phyloP scores from a whole-genome alignment of 805 yeast genomes.

The Babjeviella inositovora region DNA sequence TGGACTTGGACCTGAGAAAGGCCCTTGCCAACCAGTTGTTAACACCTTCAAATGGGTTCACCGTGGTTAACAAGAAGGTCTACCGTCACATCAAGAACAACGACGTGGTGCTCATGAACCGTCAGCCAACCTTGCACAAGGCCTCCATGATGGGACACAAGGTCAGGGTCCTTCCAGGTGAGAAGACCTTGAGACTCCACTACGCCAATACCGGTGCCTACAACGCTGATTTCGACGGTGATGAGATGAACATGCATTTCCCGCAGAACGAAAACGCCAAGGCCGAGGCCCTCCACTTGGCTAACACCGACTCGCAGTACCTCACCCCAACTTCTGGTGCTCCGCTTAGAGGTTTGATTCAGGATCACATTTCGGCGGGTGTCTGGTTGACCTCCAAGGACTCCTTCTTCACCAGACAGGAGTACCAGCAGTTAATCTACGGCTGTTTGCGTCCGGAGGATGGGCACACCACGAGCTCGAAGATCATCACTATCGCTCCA shows the following conservation, averaged over 20 bases:
- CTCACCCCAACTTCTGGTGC: slow-evolving; percentile 97
- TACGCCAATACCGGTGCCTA: slow-evolving; percentile 99
- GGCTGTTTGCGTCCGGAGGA: slow-evolving; percentile 95
- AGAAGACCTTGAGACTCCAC: slow-evolving; percentile 89
- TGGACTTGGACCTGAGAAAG: slow-evolving; percentile 87
- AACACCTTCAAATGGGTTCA: slow-evolving; percentile 62
- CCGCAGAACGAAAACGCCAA: slow-evolving; percentile 96
- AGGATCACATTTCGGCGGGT: slow-evolving; percentile 98
- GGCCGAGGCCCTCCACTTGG: slow-evolving; percentile 89
- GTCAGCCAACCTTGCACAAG: slow-evolving; percentile 98
- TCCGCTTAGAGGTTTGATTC: slow-evolving; percentile 96
- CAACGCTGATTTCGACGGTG: slow-evolving; percentile 98
- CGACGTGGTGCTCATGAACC: slow-evolving; percentile 94
- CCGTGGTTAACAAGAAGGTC: slow-evolving; percentile 78
- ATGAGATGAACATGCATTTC: slow-evolving; percentile 99
- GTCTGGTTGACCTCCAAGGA: slow-evolving; percentile 96
- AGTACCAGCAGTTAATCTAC: slow-evolving; percentile 85
- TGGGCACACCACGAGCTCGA: slow-evolving; percentile 71
- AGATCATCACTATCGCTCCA: slow-evolving; percentile 74
- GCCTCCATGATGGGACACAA: slow-evolving; percentile 99
- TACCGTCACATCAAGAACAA: slow-evolving; percentile 87
- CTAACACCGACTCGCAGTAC: slow-evolving; percentile 95
- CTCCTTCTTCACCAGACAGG: slow-evolving; percentile 76
- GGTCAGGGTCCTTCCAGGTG: slow-evolving; percentile 93
- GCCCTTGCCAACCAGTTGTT: slow-evolving; percentile 87